Evolutionary conservation across 139 green algal species (phyloP), one percentile per base, ranked within the genome.

Genomic region (Chloropicon primus): DNA sequence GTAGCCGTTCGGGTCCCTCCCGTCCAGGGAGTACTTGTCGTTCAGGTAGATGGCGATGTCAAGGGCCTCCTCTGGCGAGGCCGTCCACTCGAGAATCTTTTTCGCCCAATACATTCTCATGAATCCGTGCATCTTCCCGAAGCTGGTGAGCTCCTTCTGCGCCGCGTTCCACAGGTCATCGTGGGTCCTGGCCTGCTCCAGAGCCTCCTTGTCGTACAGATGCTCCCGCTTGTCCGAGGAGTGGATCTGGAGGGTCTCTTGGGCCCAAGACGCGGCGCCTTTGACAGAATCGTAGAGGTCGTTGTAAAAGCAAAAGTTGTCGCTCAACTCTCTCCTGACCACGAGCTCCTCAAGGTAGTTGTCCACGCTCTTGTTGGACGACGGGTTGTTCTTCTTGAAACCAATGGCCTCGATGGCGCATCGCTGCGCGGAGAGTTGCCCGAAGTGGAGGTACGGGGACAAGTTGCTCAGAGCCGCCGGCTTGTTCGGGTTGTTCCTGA

Each of bases 51-150:
- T 94, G 71, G 82, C 81, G 2, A 85, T 79, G 72, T 89, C 85
- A 54, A 97, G 85, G 22, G 94, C 94, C 78, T 96, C 79, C 80
- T 95, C 87, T 0, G 93, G 88, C 0, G 41, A 83, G 0, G 75
- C 27, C 0, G 90, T 97, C 94, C 94, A 98, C 87, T 97, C 94
- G 27, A 98, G 86, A 22, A 98, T 97, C 87, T 98, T 98, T 84
- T 98, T 98, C 53, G 90, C 91, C 93, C 94, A 98, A 86, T 98
- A 98, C 94, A 98, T 98, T 53, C 85, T 88, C 91, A 98, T 95
- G 87, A 96, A 98, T 79, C 94, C 94, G 84, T 98, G 94, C 93
- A 98, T 98, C 87, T 97, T 98, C 78, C 94, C 94, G 1, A 78
- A 28, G 79, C 92, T 81, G 77, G 93, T 80, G 88, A 98, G 90